Conservation (phyloP, 441 rosid genomes). For the Melastoma candidum region DNA sequence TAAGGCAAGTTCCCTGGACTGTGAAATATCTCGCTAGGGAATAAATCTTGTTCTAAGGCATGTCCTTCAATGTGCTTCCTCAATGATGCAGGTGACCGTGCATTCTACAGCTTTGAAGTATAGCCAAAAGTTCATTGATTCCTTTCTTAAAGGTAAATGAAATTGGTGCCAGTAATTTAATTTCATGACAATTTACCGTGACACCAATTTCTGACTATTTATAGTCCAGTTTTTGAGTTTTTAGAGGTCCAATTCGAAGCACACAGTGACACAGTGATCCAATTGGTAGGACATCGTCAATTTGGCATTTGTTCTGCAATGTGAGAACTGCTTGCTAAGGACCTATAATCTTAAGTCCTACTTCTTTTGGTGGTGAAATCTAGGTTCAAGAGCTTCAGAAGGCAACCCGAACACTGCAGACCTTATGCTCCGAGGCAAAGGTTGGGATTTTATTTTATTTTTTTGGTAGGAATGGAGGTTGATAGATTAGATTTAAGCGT, state of each 20-base stretch:
- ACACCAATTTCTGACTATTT: conserved; percentile 13
- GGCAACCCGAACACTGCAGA: conserved; percentile 83
- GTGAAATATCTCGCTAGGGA: background rate
- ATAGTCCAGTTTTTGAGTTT: conserved; percentile 53
- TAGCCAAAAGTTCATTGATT: conserved; percentile 72
- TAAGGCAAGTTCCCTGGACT: conserved; percentile 35
- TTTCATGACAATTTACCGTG: background rate
- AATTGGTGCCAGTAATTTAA: background rate
- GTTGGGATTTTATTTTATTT: conserved; percentile 24
- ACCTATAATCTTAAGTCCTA: background rate
- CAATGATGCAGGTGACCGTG: conserved; percentile 37
- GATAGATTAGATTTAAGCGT: no score
- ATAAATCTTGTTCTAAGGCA: background rate
- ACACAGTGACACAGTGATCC: conserved; percentile 50
- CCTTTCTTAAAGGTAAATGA: conserved; percentile 63
- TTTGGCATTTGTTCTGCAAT: conserved; percentile 2
- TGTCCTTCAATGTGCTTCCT: background rate
- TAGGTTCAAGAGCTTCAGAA: conserved; percentile 80
- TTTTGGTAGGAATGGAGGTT: background rate
- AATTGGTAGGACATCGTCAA: conserved; percentile 39
- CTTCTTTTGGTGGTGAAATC: conserved; percentile 5
- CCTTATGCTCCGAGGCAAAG: conserved; percentile 87
- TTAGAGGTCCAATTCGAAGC: conserved; percentile 57
- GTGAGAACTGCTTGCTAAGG: background rate
- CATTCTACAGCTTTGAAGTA: conserved; percentile 82